A percentile compares a stretch with the other conserved stretches of the same genome.
Conservation (phyloP, 352 stramenopile species). For the Phytophthora idaei region DNA sequence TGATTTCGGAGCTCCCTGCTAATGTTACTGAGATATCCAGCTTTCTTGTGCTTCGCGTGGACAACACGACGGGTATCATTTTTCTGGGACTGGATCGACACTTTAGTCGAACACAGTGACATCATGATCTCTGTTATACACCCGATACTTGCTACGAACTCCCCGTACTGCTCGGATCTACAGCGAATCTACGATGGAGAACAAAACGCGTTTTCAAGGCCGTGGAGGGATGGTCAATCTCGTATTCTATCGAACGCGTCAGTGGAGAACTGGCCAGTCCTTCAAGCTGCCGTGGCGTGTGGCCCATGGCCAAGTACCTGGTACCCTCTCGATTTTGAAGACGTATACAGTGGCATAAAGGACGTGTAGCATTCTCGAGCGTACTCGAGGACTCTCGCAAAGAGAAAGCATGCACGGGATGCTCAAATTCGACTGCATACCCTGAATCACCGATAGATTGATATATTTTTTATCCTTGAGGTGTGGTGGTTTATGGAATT, state of each 20-base stretch:
- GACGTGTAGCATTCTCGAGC: neutral
- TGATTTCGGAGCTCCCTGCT: constrained; percentile 20
- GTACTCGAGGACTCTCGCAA: too few species aligned
- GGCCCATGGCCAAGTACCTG: constrained; percentile 7
- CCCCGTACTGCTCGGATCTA: constrained; percentile 20
- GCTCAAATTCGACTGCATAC: too few species aligned
- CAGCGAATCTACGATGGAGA: constrained; percentile 15
- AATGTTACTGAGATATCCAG: constrained; percentile 8
- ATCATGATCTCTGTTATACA: neutral
- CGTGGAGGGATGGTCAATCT: constrained; percentile 3
- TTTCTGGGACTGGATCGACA: constrained; percentile 33
- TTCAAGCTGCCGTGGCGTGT: constrained; percentile 7
- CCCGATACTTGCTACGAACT: constrained; percentile 12
- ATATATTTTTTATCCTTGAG: too few species aligned
- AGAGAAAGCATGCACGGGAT: too few species aligned
- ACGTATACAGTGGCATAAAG: constrained; percentile 10
- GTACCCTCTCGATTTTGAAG: constrained; percentile 25
- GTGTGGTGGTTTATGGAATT: too few species aligned
- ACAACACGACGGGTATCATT: constrained; percentile 25
- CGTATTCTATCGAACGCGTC: constrained; percentile 6
- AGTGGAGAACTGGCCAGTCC: constrained; percentile 6
- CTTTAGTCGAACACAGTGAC: neutral
- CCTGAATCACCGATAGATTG: too few species aligned
- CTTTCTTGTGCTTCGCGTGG: constrained; percentile 15
- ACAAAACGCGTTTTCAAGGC: constrained; percentile 4